Evolutionary conservation across 257 asterid species (phyloP).

Genomic region (Eustoma russellianum): DNA sequence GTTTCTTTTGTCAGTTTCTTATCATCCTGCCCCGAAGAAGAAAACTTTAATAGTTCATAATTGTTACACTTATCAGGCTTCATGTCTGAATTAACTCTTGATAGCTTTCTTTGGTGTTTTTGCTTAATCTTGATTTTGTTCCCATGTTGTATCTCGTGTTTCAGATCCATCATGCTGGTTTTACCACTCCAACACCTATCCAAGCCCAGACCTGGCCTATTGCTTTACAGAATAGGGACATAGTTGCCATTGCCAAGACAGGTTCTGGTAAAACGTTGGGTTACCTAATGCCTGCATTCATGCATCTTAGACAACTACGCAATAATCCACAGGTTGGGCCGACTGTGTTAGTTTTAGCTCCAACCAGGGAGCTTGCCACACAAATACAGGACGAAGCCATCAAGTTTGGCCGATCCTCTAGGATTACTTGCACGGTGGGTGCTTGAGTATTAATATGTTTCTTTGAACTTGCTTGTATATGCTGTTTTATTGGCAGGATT

Average conservation of each 20-base stretch:
- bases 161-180: slow-evolving; percentile 79
- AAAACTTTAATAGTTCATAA: too few relatives aligned
- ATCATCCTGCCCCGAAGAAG: neutral
- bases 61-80: neutral
- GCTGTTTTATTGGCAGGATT: slow-evolving; percentile 3
- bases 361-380: slow-evolving; percentile 97
- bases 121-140: slow-evolving; percentile 6
- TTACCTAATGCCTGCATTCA: slow-evolving; percentile 83
- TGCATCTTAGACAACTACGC: slow-evolving; percentile 57
- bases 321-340: slow-evolving; percentile 88
- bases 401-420: slow-evolving; percentile 90
- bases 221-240: slow-evolving; percentile 66
- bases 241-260: slow-evolving; percentile 97
- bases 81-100: slow-evolving; percentile 6
- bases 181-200: slow-evolving; percentile 88
- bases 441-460: neutral
- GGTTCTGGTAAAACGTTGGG: slow-evolving; percentile 98
- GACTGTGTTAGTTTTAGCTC: slow-evolving; percentile 80
- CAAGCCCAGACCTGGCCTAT: slow-evolving; percentile 99
- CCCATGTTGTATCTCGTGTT: slow-evolving; percentile 21
- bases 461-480: neutral
- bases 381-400: slow-evolving; percentile 96
- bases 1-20: slow-evolving; percentile 35
- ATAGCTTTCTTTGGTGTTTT: slow-evolving; percentile 16
- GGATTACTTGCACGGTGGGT: slow-evolving; percentile 87